Conservation (phyloP, 75 land plant species). For the Selaginella moellendorffii region DNA sequence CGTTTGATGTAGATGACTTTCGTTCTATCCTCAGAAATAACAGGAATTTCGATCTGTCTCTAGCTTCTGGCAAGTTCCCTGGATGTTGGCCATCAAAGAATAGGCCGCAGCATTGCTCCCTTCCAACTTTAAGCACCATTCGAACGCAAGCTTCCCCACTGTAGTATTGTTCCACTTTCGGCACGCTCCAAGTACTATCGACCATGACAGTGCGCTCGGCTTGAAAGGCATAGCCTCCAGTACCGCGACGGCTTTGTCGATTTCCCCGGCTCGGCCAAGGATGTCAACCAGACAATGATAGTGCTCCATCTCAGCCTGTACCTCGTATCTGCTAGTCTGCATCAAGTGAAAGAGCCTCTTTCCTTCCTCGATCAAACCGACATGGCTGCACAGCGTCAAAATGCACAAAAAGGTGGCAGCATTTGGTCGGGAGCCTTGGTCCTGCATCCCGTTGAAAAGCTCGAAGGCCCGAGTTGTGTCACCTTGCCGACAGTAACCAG, state of each 20-base stretch:
- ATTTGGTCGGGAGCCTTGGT: constrained; percentile 12
- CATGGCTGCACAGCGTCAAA: constrained; percentile 31
- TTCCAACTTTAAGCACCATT: neutral
- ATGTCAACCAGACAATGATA: neutral
- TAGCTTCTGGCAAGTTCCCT: too few relatives aligned
- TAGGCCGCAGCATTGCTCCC: neutral
- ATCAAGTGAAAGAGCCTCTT: constrained; percentile 15
- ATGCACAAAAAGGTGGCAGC: constrained; percentile 25
- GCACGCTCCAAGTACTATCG: neutral
- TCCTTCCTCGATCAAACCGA: constrained; percentile 33
- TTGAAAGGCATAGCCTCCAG: neutral
- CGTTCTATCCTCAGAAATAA: too few relatives aligned
- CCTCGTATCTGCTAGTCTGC: constrained; percentile 4
- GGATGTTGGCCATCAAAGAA: neutral
- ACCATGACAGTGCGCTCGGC: neutral
- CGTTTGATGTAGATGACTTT: too few relatives aligned
- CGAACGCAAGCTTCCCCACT: neutral
- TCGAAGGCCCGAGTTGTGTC: neutral
- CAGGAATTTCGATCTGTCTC: too few relatives aligned
- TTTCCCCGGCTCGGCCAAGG: neutral
- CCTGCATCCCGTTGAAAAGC: neutral
- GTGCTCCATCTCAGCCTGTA: neutral
- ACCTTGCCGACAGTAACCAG: constrained; percentile 4
- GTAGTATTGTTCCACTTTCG: neutral
- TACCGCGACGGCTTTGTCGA: neutral